A percentile compares a stretch with the other conserved stretches of the same genome.
Evolutionary conservation across 768 basidiomycete genomes (phyloP).

Genomic region (Scleroderma bovista): DNA sequence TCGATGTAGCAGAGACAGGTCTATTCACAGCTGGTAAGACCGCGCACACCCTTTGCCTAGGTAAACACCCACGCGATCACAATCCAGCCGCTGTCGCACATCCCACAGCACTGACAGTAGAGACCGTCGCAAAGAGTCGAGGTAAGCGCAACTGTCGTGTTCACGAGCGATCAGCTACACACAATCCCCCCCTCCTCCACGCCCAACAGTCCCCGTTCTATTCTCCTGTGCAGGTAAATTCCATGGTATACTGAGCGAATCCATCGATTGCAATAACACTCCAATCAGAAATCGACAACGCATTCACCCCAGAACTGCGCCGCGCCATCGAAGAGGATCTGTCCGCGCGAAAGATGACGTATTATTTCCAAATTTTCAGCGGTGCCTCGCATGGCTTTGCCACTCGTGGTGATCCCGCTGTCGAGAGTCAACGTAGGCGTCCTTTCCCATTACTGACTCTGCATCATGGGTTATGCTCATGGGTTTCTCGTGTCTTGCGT

Average conservation of each 20-base stretch:
- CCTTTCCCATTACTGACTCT: too few relatives aligned
- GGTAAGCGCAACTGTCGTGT: constrained; percentile 29
- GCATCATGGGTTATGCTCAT: too few relatives aligned
- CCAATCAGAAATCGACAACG: constrained; percentile 44
- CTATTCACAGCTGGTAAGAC: constrained; percentile 43
- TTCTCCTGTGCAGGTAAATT: constrained; percentile 50
- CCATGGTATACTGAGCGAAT: not conserved
- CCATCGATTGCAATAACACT: not conserved
- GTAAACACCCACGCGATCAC: not conserved
- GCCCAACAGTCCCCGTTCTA: constrained; percentile 42
- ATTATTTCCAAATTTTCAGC: constrained; percentile 56
- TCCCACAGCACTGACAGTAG: constrained; percentile 44
- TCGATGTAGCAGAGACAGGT: constrained; percentile 42
- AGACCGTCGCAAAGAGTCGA: constrained; percentile 42
- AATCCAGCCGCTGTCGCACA: constrained; percentile 49
- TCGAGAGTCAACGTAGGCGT: constrained; percentile 20
- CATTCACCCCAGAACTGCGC: constrained; percentile 49
- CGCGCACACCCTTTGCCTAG: not conserved
- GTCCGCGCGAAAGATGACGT: constrained; percentile 42
- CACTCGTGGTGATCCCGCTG: constrained; percentile 24
- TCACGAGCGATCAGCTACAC: not conserved
- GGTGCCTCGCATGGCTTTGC: constrained; percentile 36
- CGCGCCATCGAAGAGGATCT: constrained; percentile 54
- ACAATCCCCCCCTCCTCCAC: not conserved
- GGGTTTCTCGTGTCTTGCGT: not conserved